Evolutionary conservation across 768 basidiomycete species (phyloP), one percentile per base, ranked within the genome.

Genomic region (Auricularia sp.): DNA sequence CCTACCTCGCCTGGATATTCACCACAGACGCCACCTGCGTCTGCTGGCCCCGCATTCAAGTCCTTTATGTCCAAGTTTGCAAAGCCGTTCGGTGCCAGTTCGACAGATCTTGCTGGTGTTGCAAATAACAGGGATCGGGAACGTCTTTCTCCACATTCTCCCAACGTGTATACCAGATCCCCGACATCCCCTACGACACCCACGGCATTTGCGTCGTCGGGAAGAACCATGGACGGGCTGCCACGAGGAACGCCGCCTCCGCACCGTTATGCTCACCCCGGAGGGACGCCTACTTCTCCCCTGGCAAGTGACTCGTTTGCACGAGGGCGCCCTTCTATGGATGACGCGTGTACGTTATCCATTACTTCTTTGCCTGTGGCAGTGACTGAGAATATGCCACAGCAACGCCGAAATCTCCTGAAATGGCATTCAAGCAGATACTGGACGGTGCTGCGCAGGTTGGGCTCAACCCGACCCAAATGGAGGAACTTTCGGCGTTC

Each of bases 21-120:
- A 29, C 56, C 88, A n/a, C 85, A 51, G 47, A 14, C 82, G 66
- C 87, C 88, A n/a, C 85, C 88, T 68, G 83, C 88, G 3, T 85
- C 87, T 24, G 83, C 88, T 34, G 80, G 85, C 21, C 90, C 90
- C 39, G 87, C 89, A 24, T 71, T 92, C 33, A 89, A 85, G 73
- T 87, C 90, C 14, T 87, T 93, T 74, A 91, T 93, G 83, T 83
- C 89, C 35, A 84, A 88, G 36, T 89, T 92, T 29, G 56, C 29
- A 10, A 59, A 59, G 34, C 56, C 56, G 6, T 59, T 59, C 29
- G 56, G 56, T 7, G 56, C 56, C 29, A 59, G 56, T 33, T 59
- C 56, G 24, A 59, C 56, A 11, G 56, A 59, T 29, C 29, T 59
- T 14, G 33, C 56, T 42, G 39, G 39, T 13, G 6, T 24, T 21